Conservation (phyloP, 2,329 filamentous ascomycete genomes). For the Diplodia mutila region DNA sequence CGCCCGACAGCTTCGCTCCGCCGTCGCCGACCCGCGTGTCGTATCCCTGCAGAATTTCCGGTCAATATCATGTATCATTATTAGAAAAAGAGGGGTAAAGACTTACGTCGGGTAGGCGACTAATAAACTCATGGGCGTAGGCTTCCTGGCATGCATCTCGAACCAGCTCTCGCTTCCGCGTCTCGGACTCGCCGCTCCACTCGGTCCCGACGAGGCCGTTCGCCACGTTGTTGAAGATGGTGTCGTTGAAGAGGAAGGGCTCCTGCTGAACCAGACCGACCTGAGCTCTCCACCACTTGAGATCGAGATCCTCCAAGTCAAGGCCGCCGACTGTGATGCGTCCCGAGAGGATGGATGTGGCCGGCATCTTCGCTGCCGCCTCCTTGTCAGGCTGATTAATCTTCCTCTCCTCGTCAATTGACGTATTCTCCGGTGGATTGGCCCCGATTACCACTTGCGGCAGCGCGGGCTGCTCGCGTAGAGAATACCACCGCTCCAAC, state of each 20-base stretch:
- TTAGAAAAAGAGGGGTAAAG: no score
- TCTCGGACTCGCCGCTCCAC: not conserved
- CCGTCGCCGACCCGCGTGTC: conserved; percentile 94
- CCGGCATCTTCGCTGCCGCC: no score
- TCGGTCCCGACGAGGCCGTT: conserved; percentile 66
- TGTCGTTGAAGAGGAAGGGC: conserved; percentile 85
- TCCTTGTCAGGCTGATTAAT: not conserved
- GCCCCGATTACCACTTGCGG: not conserved
- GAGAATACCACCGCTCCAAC: conserved; percentile 83
- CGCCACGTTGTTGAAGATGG: conserved; percentile 87
- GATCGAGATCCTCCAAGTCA: conserved; percentile 79
- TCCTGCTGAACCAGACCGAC: conserved; percentile 93
- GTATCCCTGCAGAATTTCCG: conserved; percentile 79
- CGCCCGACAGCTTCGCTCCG: conserved; percentile 88
- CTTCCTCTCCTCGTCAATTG: not conserved
- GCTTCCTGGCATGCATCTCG: conserved; percentile 84
- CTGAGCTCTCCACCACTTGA: conserved; percentile 89
- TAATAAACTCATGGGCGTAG: conserved; percentile 92
- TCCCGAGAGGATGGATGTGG: not conserved
- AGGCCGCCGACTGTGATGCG: conserved; percentile 68
- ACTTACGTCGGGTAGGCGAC: conserved; percentile 60
- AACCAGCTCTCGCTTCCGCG: conserved; percentile 54
- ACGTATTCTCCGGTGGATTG: conserved; percentile 60
- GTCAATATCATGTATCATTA: no score
- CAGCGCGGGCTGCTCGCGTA: conserved; percentile 28